Evolutionary conservation across 2,329 filamentous ascomycete genomes (phyloP), one percentile per base, ranked within the genome.

Genomic region (Cladosporium sp.): DNA sequence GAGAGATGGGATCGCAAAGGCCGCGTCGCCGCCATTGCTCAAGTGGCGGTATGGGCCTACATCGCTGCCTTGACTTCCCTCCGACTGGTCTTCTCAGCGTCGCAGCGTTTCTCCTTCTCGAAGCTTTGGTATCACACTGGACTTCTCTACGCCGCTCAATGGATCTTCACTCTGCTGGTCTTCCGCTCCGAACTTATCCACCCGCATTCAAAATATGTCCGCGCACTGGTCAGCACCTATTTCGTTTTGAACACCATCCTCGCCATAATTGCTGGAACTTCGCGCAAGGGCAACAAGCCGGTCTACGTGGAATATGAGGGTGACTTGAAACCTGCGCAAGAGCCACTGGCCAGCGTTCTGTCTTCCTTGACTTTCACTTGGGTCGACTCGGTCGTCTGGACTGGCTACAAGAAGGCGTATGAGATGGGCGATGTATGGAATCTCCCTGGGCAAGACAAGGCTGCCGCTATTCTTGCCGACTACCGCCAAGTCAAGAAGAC

Each of bases 361-460:
- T 97, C 94, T 2, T 79, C 95, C 44, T 86, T 86, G 20, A 94
- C 91, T 2, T 99, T 97, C 71, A 79, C 84, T 19, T 99, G 94
- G 94, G 85, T 97, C 19, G 92, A 97, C 72, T 76, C 86, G 0
- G 88, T 99, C 63, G 87, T 99, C 42, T 91, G 87, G 85, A 86
- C 88, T 64, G 94, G 94, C 13, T 97, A 92, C 79, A 88, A 85
- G 70, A 86, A 90, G 70, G 85, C 91, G 0, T 82, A 95, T 61
- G 91, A 95, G 67, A 83, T 97, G 64, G 75, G 84, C 25, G 86
- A 92, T 71, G 90, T 99, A 3, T 99, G 94, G 94, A 97, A 97
- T 68, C 75, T 99, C 60, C 77, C 90, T 17, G 85, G 91, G 34
- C 90, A 86, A 68, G 92, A 97, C 75, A 96, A 97, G 75, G 91